Base-by-base conservation (phyloP, 495 filamentous ascomycete genomes). In the Parathielavia hyrcaniae region DNA sequence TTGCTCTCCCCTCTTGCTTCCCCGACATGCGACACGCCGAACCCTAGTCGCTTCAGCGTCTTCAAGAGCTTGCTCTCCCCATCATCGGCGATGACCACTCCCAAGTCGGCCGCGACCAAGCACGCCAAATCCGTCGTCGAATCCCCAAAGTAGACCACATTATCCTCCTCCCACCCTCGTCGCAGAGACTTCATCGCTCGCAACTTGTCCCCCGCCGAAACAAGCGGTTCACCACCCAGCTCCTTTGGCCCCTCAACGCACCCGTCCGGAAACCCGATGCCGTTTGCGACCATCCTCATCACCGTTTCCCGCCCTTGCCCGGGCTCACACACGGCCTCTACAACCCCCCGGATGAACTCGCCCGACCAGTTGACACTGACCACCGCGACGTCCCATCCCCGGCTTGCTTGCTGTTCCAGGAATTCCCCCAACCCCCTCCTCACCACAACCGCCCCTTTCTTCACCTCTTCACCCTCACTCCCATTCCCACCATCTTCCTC, bases 321-420 rank as follows among this genome's bases (percentile, higher is more conserved):
- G 16, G 9, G 36, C 4, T 1, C 30, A 43, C n/a, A 38, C 13
- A 43, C 54, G n/a, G 17, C 34, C 26, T 14, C 58, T 4, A 71
- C 35, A 10, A 66, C 67, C 14, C 68, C 66, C 12, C 64, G 53
- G 10, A 78, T 73, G 54, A 77, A 78, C n/a, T 66, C 64, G 0
- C 62, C 43, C 5, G 70, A 74, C 75, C 75, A 78, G 45, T 79
- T 78, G 2, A 79, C 73, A 13, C 71, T 75, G 9, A 78, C 65
- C 4, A 79, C 61, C 22, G 64, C 67, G 49, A 74, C 61, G 34
- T 61, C 61, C 70, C 60, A 67, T 6, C 62, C 26, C 6, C 53
- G 2, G 5, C 13, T 38, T 20, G 10, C 22, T 8, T 43, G 14
- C 20, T 16, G 23, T 19, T 22, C 30, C 26, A 75, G 50, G 39